phyloP scores from a whole-genome alignment of 371 early-diverging fungal species.

The Capillidium heterosporum region DNA sequence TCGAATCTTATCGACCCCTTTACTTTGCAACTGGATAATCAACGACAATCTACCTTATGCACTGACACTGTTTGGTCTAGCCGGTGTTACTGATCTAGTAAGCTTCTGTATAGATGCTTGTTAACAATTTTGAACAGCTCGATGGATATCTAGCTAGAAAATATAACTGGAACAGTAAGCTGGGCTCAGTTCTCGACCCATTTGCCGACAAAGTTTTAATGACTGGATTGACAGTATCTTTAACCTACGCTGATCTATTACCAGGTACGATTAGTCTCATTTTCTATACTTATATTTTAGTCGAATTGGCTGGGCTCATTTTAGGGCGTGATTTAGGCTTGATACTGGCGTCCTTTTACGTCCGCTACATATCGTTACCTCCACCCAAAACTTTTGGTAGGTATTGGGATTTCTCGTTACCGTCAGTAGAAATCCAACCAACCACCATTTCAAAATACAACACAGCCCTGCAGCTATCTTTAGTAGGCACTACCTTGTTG shows the following conservation, averaged over 20 bases:
- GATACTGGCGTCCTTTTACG: slow-evolving; percentile 56
- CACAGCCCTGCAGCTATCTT: slow-evolving; percentile 68
- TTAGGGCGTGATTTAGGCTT: slow-evolving; percentile 74
- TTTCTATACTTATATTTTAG: slow-evolving; percentile 16
- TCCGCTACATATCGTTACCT: slow-evolving; percentile 73
- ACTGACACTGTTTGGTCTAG: slow-evolving; percentile 47
- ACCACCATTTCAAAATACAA: slow-evolving; percentile 80
- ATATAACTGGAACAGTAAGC: slow-evolving; percentile 63
- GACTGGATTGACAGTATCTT: slow-evolving; percentile 71
- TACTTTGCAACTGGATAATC: slow-evolving; percentile 72
- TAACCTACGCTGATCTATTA: slow-evolving; percentile 50
- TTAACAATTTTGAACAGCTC: slow-evolving; percentile 17
- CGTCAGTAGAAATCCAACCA: slow-evolving; percentile 80
- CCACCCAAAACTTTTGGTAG: slow-evolving; percentile 70
- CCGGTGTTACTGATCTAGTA: slow-evolving; percentile 74
- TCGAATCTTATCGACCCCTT: slow-evolving; percentile 57
- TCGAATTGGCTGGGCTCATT: slow-evolving; percentile 61
- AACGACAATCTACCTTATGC: slow-evolving; percentile 47
- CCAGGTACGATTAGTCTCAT: slow-evolving; percentile 32
- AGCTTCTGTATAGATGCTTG: slow-evolving; percentile 5
- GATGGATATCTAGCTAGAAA: slow-evolving; percentile 87
- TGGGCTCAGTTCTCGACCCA: slow-evolving; percentile 89
- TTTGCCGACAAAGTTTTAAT: slow-evolving; percentile 91
- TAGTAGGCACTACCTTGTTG: slow-evolving; percentile 54
- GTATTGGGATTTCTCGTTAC: slow-evolving; percentile 79